These are phyloP conservation scores for Pichiaceae sp. DNA, from an alignment of 1,139 yeast species.

Conservation along the genomic window DNA sequence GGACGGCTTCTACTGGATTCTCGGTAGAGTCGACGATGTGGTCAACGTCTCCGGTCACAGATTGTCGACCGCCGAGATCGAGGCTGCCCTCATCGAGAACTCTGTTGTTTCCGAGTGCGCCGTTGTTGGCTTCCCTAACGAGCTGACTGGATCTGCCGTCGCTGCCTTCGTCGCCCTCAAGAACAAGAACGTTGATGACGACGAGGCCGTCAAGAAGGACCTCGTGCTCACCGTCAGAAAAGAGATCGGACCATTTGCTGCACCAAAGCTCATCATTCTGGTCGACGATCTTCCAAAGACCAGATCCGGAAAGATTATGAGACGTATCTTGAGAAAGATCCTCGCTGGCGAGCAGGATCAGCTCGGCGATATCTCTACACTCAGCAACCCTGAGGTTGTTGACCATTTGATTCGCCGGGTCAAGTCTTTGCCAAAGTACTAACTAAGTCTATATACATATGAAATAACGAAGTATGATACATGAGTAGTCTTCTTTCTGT, in stretches of 20 bases:
- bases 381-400: constrained; percentile 66
- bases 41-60: constrained; percentile 78
- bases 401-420: constrained; percentile 57
- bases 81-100: constrained; percentile 70
- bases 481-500: no score
- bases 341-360: constrained; percentile 74
- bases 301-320: constrained; percentile 78
- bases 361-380: constrained; percentile 71
- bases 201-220: constrained; percentile 49
- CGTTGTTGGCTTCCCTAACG: constrained; percentile 75
- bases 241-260: constrained; percentile 81
- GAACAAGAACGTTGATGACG: constrained; percentile 27
- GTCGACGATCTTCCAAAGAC: constrained; percentile 79
- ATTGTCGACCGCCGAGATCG: constrained; percentile 75
- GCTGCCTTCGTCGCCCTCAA: constrained; percentile 73
- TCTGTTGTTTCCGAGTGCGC: constrained; percentile 67
- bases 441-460: neutral
- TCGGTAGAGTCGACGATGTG: constrained; percentile 78
- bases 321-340: constrained; percentile 72
- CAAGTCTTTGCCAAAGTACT: constrained; percentile 24
- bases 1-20: constrained; percentile 73
- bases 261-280: constrained; percentile 63
- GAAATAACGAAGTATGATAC: neutral
- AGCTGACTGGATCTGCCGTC: constrained; percentile 75
- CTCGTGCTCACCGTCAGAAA: constrained; percentile 64